Evolutionary conservation across 169 alveolate species (phyloP).

Genomic region (Toxoplasma gondii): DNA sequence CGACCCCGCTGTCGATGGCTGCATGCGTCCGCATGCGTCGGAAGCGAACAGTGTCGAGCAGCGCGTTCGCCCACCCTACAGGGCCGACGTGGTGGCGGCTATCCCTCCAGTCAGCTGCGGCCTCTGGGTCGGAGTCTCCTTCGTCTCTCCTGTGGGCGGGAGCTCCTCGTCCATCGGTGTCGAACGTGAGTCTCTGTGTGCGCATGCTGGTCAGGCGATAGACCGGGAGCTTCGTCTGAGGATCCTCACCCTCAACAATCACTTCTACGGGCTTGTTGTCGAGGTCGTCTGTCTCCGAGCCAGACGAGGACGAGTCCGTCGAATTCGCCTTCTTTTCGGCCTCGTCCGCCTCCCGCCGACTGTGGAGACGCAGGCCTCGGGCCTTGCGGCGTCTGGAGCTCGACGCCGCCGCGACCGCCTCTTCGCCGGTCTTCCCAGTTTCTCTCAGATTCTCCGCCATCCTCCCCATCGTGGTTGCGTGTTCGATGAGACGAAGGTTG

Average conservation of each 20-base stretch:
- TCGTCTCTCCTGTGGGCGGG: not conserved
- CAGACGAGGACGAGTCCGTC: not conserved
- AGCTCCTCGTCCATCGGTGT: not conserved
- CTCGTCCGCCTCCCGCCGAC: not conserved
- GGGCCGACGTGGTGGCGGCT: not conserved
- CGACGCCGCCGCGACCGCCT: not conserved
- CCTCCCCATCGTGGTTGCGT: conserved; percentile 18
- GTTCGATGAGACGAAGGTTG: conserved; percentile 47
- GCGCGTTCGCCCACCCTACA: not conserved
- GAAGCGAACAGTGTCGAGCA: not conserved
- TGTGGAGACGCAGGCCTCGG: not conserved
- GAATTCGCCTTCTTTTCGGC: not conserved
- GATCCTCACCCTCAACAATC: conserved; percentile 37
- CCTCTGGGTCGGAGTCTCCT: not conserved
- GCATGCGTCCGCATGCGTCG: not conserved
- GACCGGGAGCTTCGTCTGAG: conserved; percentile 1
- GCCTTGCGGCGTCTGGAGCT: not conserved
- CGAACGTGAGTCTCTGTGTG: not conserved
- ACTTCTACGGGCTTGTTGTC: conserved; percentile 13
- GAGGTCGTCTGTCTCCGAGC: not conserved
- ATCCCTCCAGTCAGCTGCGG: not conserved
- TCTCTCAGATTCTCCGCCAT: too few species aligned
- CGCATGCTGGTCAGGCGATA: conserved; percentile 17
- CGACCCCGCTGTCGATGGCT: not conserved
- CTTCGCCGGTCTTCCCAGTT: not conserved